Evolutionary conservation across 768 basidiomycete genomes (phyloP), one percentile per base, ranked within the genome.

Genomic region (Psilocybe cyanescens): DNA sequence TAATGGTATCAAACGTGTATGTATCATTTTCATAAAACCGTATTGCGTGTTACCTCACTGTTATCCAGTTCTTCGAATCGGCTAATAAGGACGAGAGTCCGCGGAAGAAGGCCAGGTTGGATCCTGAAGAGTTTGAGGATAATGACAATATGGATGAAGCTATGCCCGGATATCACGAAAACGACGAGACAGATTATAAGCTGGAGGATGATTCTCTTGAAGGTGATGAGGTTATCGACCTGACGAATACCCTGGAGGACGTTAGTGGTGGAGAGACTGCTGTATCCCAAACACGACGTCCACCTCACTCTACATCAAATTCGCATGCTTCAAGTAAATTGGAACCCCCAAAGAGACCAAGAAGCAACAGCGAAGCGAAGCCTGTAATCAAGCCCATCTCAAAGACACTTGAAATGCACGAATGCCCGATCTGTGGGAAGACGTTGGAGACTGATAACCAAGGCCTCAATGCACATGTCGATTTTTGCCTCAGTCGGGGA

Each of bases 401-500:
- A 31, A 58, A 12, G 31, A 55, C 50, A n/a, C 30, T 47, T 39
- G 71, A 77, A 57, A 71, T 68, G n/a, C 81, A 84, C 57, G 72
- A 73, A 0, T 96, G 94, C 72, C 94, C 95, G 3, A 78, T 95
- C 24, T 96, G 93, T 67, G 70, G 75, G 28, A 86, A 84, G 69
- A 71, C 75, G 11, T 71, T 94, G 57, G 76, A 82, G 61, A 86
- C 83, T 1, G 87, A 94, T 71, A 97, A 97, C 70, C 79, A 83
- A 51, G 88, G 84, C 4, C 74, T 97, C 35, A 97, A 97, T 70
- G 79, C 85, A n/a, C 95, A 97, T 68, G 81, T 97, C 47, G 95
- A 97, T 73, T 91, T 88, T 68, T 97, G 95, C 69, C 73, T 97
- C 54, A 95, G 92, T 71, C 85, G 86, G 60, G 84, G 83, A 24